These are phyloP conservation scores for Saccharomycodes ludwigii DNA, from an alignment of 805 yeast species.

Conservation along the genomic window DNA sequence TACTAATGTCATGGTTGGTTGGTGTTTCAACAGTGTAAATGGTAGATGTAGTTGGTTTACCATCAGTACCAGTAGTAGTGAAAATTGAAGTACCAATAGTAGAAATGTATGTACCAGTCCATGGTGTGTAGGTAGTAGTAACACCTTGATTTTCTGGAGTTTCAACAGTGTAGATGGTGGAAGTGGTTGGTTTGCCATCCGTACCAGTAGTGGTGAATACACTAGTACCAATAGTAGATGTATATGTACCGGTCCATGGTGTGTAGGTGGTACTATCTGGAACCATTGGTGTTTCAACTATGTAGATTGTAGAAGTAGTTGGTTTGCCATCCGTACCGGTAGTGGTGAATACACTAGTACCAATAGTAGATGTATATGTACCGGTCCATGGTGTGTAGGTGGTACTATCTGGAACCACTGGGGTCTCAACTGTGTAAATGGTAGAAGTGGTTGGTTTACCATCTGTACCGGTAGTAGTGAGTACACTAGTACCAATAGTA, in stretches of 20 bases:
- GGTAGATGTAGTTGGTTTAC: too few species aligned
- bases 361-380: too few species aligned
- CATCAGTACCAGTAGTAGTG: too few species aligned
- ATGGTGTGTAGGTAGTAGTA: constrained; percentile 5
- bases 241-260: constrained; percentile 2
- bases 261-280: constrained; percentile 6
- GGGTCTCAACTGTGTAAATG: background rate
- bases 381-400: too few species aligned
- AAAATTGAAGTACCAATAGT: too few species aligned
- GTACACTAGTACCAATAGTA: too few species aligned
- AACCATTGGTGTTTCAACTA: constrained; percentile 12
- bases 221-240: constrained; percentile 2
- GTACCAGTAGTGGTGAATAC: constrained; percentile 5
- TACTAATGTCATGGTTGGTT: constrained; percentile 8
- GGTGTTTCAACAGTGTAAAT: constrained; percentile 1
- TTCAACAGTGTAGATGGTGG: constrained; percentile 7
- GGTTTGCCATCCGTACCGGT: constrained; percentile 8
- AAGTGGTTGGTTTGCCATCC: constrained; percentile 7
- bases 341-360: constrained; percentile 5
- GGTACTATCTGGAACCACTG: constrained; percentile 9
- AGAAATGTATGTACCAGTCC: too few species aligned
- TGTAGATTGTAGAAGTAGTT: constrained; percentile 8
- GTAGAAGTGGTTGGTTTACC: too few species aligned
- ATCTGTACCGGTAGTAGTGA: too few species aligned
- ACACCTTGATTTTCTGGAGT: constrained; percentile 4